A percentile compares a stretch with the other conserved stretches of the same genome.
Evolutionary conservation across 2,329 filamentous ascomycete species (phyloP).

Genomic region (Intubia oerlemansii): DNA sequence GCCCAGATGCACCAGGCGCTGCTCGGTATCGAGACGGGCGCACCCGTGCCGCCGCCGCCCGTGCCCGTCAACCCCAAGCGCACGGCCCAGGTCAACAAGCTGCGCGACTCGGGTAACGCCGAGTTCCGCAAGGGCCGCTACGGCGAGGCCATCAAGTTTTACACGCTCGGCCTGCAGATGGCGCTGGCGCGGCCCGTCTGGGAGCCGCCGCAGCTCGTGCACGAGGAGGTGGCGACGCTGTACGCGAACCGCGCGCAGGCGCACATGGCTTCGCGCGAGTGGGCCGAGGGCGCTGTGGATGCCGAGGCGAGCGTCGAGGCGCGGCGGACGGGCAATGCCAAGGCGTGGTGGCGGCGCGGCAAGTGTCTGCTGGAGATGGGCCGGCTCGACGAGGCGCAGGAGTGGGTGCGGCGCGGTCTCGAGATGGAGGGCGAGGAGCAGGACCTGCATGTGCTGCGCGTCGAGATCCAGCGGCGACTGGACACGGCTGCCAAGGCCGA

Average conservation of each 20-base stretch:
- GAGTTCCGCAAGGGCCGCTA: constrained; percentile 62
- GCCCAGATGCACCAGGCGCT: constrained; percentile 63
- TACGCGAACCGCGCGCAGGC: constrained; percentile 82
- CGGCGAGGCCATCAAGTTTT: constrained; percentile 57
- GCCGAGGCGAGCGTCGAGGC: constrained; percentile 76
- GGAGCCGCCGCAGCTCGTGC: constrained; percentile 67
- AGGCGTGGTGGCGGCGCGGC: constrained; percentile 83
- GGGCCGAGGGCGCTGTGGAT: constrained; percentile 74
- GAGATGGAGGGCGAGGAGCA: constrained; percentile 61
- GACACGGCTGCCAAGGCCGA: neutral
- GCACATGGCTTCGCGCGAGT: constrained; percentile 60
- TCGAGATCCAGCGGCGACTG: constrained; percentile 31
- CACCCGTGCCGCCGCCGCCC: constrained; percentile 58
- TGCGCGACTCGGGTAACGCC: constrained; percentile 70
- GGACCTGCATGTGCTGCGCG: constrained; percentile 40
- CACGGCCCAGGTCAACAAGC: constrained; percentile 67
- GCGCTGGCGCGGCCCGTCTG: constrained; percentile 60
- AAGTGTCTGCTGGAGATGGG: constrained; percentile 84
- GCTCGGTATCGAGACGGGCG: constrained; percentile 39
- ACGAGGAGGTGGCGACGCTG: constrained; percentile 64
- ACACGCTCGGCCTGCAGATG: constrained; percentile 80
- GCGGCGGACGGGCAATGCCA: constrained; percentile 69
- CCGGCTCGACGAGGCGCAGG: constrained; percentile 56
- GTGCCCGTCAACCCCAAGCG: constrained; percentile 87
- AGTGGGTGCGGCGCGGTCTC: constrained; percentile 55